Evolutionary conservation across 2,329 filamentous ascomycete species (phyloP).

Genomic region (Apiospora hydei): DNA sequence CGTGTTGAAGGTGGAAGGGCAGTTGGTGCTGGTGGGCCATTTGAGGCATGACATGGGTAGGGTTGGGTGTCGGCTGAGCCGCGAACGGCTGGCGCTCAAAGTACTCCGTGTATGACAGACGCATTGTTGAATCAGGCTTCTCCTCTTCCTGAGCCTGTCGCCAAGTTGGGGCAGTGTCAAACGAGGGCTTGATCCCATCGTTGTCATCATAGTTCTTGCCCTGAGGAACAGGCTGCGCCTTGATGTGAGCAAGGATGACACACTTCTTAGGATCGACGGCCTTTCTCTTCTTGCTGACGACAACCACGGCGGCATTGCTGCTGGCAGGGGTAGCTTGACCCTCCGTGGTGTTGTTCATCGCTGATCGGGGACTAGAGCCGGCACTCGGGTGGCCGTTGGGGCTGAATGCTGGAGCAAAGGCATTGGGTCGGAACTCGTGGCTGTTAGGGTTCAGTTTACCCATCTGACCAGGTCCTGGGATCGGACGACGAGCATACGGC

Average conservation of each 20-base stretch:
- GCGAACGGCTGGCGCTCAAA: slow-evolving; percentile 74
- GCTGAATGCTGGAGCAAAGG: slow-evolving; percentile 81
- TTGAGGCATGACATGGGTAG: slow-evolving; percentile 73
- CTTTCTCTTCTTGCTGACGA: slow-evolving; percentile 76
- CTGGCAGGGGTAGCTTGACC: slow-evolving; percentile 39
- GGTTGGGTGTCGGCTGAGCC: slow-evolving; percentile 72
- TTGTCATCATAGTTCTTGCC: slow-evolving; percentile 75
- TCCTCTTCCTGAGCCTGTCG: slow-evolving; percentile 75
- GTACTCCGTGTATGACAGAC: slow-evolving; percentile 75
- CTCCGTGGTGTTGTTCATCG: slow-evolving; percentile 58
- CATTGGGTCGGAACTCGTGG: slow-evolving; percentile 85
- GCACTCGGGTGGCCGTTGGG: slow-evolving; percentile 71
- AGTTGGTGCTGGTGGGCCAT: slow-evolving; percentile 85
- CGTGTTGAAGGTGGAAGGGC: slow-evolving; percentile 82
- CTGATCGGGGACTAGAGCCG: slow-evolving; percentile 74
- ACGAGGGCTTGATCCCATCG: slow-evolving; percentile 83
- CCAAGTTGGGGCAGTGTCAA: slow-evolving; percentile 87
- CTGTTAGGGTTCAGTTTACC: slow-evolving; percentile 70
- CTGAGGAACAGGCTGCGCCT: slow-evolving; percentile 59
- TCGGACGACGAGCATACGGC: slow-evolving; percentile 61
- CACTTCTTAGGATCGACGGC: slow-evolving; percentile 76
- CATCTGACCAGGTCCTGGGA: slow-evolving; percentile 58
- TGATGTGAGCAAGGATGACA: slow-evolving; percentile 60
- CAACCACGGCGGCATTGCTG: slow-evolving; percentile 42
- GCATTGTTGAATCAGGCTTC: slow-evolving; percentile 69